Conservation (phyloP, 2,329 filamentous ascomycete species). For the Shiraia bambusicola region DNA sequence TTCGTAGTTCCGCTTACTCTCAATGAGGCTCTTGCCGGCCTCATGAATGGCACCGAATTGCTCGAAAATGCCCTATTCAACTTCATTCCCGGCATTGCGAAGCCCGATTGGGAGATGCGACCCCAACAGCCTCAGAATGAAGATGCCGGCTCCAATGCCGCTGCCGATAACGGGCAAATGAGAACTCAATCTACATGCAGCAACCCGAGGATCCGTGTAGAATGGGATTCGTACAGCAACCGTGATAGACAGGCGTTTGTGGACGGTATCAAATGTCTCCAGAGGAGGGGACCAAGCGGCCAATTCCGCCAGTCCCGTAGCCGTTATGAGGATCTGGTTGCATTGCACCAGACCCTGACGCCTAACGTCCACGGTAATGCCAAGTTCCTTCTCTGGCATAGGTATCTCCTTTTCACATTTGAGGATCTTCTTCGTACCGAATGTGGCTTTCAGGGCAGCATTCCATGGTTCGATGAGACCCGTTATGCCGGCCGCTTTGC, state of each 20-base stretch:
- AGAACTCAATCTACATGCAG: slow-evolving; percentile 21
- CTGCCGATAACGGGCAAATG: slow-evolving; percentile 1
- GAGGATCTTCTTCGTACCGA: slow-evolving; percentile 47
- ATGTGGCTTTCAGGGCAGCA: slow-evolving; percentile 44
- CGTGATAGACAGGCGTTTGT: slow-evolving; percentile 29
- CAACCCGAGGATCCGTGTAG: slow-evolving; percentile 31
- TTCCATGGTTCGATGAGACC: slow-evolving; percentile 45
- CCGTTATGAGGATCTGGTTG: slow-evolving; percentile 40
- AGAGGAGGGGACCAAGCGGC: slow-evolving; percentile 23
- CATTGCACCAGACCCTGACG: slow-evolving; percentile 37
- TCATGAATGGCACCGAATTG: neutral
- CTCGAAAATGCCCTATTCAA: neutral
- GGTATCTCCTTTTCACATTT: slow-evolving; percentile 46
- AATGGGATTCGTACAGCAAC: slow-evolving; percentile 34
- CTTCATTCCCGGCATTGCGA: slow-evolving; percentile 1
- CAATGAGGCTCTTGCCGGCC: slow-evolving; percentile 6
- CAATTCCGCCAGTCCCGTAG: slow-evolving; percentile 27
- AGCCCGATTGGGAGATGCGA: slow-evolving; percentile 4
- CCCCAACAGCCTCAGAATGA: no score
- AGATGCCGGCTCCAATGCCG: neutral
- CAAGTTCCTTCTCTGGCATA: slow-evolving; percentile 49
- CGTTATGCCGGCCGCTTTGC: slow-evolving; percentile 34
- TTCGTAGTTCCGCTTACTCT: slow-evolving; percentile 10
- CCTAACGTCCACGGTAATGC: slow-evolving; percentile 37
- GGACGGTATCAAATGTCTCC: slow-evolving; percentile 34